These are phyloP conservation scores for Cutaneotrichosporon arboriforme DNA, from an alignment of 1,284 basidiomycete genomes.

Conservation along the genomic window DNA sequence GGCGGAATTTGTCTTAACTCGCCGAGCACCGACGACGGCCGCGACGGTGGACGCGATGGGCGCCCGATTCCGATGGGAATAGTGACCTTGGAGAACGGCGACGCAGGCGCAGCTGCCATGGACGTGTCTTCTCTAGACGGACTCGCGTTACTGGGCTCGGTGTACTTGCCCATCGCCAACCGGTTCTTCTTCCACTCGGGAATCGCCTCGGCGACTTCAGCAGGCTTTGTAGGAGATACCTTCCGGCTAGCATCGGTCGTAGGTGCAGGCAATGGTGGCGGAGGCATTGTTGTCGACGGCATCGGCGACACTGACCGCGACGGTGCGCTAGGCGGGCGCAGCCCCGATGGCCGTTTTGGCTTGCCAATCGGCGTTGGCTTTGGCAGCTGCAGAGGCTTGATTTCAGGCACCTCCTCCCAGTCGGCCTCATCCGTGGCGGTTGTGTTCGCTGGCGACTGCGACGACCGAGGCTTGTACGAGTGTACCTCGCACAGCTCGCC, in stretches of 20 bases:
- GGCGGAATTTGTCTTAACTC: slow-evolving; percentile 16
- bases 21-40: not conserved
- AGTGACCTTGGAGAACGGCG: not conserved
- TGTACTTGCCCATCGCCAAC: slow-evolving; percentile 19
- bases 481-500: slow-evolving; percentile 7
- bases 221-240: too few relatives aligned
- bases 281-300: not conserved
- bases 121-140: not conserved
- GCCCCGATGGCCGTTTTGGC: not conserved
- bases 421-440: slow-evolving; percentile 7
- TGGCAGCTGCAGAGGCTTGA: slow-evolving; percentile 1
- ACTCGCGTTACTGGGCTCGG: not conserved
- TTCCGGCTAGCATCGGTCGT: too few relatives aligned
- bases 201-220: not conserved
- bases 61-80: slow-evolving; percentile 9
- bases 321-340: not conserved
- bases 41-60: slow-evolving; percentile 5
- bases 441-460: slow-evolving; percentile 3
- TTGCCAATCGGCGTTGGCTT: not conserved
- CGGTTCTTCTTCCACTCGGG: slow-evolving; percentile 27
- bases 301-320: not conserved
- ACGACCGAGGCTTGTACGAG: slow-evolving; percentile 4
- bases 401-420: slow-evolving; percentile 15
- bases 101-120: not conserved
- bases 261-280: not conserved